These are phyloP conservation scores for Penicillium angulare DNA, from an alignment of 495 filamentous ascomycete genomes.

Conservation along the genomic window DNA sequence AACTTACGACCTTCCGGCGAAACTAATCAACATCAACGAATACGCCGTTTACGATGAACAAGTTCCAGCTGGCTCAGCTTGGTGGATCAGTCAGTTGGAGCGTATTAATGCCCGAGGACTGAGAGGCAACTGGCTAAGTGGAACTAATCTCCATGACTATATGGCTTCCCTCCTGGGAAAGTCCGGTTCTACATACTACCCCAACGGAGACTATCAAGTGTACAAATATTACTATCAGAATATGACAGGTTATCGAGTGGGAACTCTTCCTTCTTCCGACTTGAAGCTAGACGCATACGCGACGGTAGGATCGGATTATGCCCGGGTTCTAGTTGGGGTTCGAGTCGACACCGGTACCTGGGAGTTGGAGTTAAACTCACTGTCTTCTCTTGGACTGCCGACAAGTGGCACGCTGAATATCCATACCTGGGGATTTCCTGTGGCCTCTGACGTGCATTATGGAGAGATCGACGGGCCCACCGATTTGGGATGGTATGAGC, in stretches of 20 bases:
- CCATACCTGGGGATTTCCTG: slow-evolving; percentile 29
- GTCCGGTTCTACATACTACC: not conserved
- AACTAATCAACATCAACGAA: slow-evolving; percentile 43
- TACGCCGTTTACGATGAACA: slow-evolving; percentile 38
- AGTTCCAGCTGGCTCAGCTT: slow-evolving; percentile 35
- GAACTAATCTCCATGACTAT: slow-evolving; percentile 35
- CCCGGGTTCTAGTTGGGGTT: slow-evolving; percentile 32
- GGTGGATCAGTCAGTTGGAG: slow-evolving; percentile 40
- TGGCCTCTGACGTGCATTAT: no score
- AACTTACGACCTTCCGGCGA: slow-evolving; percentile 27
- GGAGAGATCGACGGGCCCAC: no score
- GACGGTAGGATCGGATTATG: slow-evolving; percentile 15
- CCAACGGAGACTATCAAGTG: slow-evolving; percentile 33
- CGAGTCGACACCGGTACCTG: slow-evolving; percentile 29
- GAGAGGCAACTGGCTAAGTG: slow-evolving; percentile 39
- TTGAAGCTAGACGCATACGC: slow-evolving; percentile 41
- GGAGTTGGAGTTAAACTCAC: slow-evolving; percentile 27
- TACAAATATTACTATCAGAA: slow-evolving; percentile 44
- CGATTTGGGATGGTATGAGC: no score
- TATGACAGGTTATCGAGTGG: slow-evolving; percentile 38
- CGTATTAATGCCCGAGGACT: slow-evolving; percentile 36
- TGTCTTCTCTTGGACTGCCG: slow-evolving; percentile 29
- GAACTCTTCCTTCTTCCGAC: slow-evolving; percentile 26
- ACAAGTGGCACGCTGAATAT: slow-evolving; percentile 24
- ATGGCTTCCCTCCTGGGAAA: slow-evolving; percentile 29